Conservation (phyloP, 768 basidiomycete species). For the Pulveroboletus sp. region DNA sequence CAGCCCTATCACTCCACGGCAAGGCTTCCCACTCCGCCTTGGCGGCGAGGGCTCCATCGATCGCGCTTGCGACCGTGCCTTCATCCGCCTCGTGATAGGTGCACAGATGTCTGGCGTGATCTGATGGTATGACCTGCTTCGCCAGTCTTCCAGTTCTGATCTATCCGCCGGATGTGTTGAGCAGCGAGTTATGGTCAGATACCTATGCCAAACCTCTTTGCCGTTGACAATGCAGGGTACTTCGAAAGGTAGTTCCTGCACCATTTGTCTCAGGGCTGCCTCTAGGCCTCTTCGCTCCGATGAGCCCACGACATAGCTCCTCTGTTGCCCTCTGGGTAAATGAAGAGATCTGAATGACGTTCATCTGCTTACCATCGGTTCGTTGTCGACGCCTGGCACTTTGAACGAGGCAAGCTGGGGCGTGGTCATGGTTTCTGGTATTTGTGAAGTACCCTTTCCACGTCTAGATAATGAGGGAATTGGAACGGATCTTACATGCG, state of each 20-base stretch:
- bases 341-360: not conserved
- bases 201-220: slow-evolving; percentile 52
- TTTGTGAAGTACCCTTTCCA: not conserved
- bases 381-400: slow-evolving; percentile 84
- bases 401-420: slow-evolving; percentile 84
- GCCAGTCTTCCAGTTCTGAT: slow-evolving; percentile 75
- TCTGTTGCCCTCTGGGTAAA: slow-evolving; percentile 37
- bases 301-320: slow-evolving; percentile 73
- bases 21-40: slow-evolving; percentile 88
- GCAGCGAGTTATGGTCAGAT: not conserved
- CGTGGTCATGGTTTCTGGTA: slow-evolving; percentile 45
- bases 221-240: slow-evolving; percentile 94
- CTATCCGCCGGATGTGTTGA: slow-evolving; percentile 34
- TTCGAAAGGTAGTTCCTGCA: slow-evolving; percentile 80
- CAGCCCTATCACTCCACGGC: slow-evolving; percentile 96
- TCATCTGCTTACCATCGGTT: slow-evolving; percentile 69
- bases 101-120: slow-evolving; percentile 78
- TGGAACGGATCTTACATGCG: slow-evolving; percentile 16
- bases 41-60: slow-evolving; percentile 82
- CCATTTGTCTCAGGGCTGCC: slow-evolving; percentile 74
- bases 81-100: slow-evolving; percentile 86
- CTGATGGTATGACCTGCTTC: slow-evolving; percentile 80
- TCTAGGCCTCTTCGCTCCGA: slow-evolving; percentile 69
- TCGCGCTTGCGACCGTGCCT: slow-evolving; percentile 69
- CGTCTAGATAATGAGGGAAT: not conserved